phyloP scores from a whole-genome alignment of 176 grass and related monocot genomes.

The Puccinellia tenuiflora region DNA sequence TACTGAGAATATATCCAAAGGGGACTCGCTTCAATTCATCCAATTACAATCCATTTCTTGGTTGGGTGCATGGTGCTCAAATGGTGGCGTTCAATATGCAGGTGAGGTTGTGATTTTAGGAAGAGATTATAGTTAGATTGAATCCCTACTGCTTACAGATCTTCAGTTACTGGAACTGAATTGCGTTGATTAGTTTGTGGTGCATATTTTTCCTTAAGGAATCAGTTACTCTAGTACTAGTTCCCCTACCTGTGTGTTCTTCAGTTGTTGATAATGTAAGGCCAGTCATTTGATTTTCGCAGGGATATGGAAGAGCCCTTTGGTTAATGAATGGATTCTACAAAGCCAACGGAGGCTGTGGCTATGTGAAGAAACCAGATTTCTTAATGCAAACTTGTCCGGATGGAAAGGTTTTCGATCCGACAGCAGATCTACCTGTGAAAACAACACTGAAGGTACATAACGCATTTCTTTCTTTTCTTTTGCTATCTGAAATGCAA shows the following conservation, averaged over 20 bases:
- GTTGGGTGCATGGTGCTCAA: slow-evolving; percentile 97
- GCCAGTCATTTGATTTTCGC: background rate
- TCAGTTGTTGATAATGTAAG: background rate
- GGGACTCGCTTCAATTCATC: slow-evolving; percentile 82
- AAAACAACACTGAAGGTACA: slow-evolving; percentile 59
- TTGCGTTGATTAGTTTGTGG: background rate
- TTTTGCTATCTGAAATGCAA: background rate
- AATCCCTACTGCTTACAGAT: background rate
- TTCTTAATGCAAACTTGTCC: slow-evolving; percentile 75
- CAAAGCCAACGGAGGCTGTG: slow-evolving; percentile 80
- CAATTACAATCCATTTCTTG: slow-evolving; percentile 95
- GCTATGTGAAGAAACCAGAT: slow-evolving; percentile 92
- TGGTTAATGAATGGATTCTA: slow-evolving; percentile 97
- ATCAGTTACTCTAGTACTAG: background rate
- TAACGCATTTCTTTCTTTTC: background rate
- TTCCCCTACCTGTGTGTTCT: background rate
- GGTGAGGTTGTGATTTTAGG: slow-evolving; percentile 37
- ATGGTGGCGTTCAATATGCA: slow-evolving; percentile 99
- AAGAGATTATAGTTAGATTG: background rate
- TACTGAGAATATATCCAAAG: slow-evolving; percentile 85
- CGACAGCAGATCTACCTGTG: slow-evolving; percentile 66
- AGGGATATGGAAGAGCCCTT: slow-evolving; percentile 91
- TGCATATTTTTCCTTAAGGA: background rate
- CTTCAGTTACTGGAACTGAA: background rate
- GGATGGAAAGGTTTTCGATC: slow-evolving; percentile 76